A percentile compares a stretch with the other conserved stretches of the same genome.
Evolutionary conservation across 31 red algal genomes (phyloP).

Genomic region (Endocladia muricata): DNA sequence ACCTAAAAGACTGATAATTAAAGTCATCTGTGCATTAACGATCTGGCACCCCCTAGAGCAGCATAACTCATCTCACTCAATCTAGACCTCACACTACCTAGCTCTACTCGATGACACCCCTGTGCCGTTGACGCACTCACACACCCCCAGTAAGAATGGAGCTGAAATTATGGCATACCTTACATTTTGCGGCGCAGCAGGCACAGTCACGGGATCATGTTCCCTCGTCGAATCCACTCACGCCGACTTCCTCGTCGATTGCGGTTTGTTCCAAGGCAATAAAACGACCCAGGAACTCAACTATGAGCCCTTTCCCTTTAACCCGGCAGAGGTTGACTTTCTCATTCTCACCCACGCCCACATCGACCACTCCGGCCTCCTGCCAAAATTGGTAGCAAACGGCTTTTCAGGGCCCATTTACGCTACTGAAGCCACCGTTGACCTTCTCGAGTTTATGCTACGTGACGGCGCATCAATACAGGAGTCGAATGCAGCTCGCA

Average conservation of each 20-base stretch:
- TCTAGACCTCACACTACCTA: too few relatives aligned
- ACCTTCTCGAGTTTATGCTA: not conserved
- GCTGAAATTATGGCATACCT: too few relatives aligned
- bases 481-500: not conserved
- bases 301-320: not conserved
- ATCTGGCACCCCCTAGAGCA: too few relatives aligned
- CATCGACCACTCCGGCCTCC: conserved; percentile 3
- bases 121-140: too few relatives aligned
- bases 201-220: too few relatives aligned
- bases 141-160: too few relatives aligned
- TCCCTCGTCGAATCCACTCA: too few relatives aligned
- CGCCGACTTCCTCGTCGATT: conserved; percentile 22
- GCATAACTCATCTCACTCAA: too few relatives aligned
- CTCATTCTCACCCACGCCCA: conserved; percentile 9
- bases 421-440: not conserved
- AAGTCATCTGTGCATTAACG: too few relatives aligned
- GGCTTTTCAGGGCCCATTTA: conserved; percentile 21
- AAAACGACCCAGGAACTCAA: not conserved
- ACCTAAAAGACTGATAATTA: too few relatives aligned
- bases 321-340: not conserved
- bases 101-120: too few relatives aligned
- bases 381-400: not conserved
- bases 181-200: too few relatives aligned
- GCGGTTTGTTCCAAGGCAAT: conserved; percentile 2
- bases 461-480: not conserved